Base-by-base conservation (phyloP, 345 rosid genomes). In the Pistacia vera region DNA sequence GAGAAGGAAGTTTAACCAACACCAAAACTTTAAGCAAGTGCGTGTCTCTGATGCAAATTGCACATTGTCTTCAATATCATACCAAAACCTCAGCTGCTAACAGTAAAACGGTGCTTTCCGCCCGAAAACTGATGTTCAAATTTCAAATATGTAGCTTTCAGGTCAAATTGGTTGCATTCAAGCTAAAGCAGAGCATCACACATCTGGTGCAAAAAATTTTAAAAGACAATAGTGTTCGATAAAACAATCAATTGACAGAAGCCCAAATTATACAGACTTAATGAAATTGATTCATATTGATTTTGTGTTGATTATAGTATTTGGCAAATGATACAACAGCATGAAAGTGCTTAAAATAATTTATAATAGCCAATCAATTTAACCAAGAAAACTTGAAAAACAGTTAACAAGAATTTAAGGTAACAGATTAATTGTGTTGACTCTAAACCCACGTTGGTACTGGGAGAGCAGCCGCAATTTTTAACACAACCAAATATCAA, bases 1-100 rank as follows among this genome's bases (percentile, higher is more conserved):
- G 83, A 74, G 58, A 74, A 58, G n/a, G 71, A 79, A 64, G 72
- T 71, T 63, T 61, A 81, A 79, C 83, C 13, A 70, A 73, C 73
- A 49, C 71, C 16, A 75, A 63, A 18, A 2, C 54, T 44, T 44
- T 28, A 77, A 76, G 70, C 78, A 60, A 64, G 75, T n/a, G 16
- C 68, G 13, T 61, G 11, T 66, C 74, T 36, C 55, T 69, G 58
- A 70, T 73, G 65, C 33, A 38, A 68, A 52, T 46, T 60, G 66
- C 69, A 59, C 56, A 63, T 38, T 20, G 13, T 63, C 22, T 9
- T 65, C 54, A 63, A 69, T 38, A 4, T 22, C 56, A 54, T 9
- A 10, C 58, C 72, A 67, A 74, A n/a, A n/a, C 7, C 63, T 17
- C 18, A 58, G 17, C 57, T 54, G 18, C 11, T 16, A 41, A 22